A percentile compares a stretch with the other conserved stretches of the same genome.
Evolutionary conservation across 1,284 basidiomycete species (phyloP).

Genomic region (Psilocybe mexicana): DNA sequence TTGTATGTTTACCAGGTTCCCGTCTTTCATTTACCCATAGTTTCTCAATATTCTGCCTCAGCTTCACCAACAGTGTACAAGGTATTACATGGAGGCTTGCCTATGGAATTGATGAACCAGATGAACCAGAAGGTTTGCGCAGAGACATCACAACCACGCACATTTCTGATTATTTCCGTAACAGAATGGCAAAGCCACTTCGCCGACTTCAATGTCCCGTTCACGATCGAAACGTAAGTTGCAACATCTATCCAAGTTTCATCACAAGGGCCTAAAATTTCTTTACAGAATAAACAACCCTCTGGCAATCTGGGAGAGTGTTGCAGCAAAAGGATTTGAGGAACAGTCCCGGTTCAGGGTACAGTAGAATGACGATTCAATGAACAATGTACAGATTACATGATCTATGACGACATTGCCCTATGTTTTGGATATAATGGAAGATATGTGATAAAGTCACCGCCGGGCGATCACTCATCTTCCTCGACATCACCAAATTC

Average conservation of each 20-base stretch:
- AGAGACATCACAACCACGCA: background rate
- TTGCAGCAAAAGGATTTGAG: slow-evolving; percentile 31
- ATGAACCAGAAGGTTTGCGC: slow-evolving; percentile 51
- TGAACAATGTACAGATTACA: background rate
- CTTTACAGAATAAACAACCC: slow-evolving; percentile 41
- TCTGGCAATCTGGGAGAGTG: slow-evolving; percentile 46
- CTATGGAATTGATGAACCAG: slow-evolving; percentile 52
- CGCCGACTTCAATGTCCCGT: slow-evolving; percentile 50
- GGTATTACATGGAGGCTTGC: slow-evolving; percentile 66
- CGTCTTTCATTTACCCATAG: background rate
- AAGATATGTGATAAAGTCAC: background rate
- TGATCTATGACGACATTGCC: background rate
- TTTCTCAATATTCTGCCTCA: slow-evolving; percentile 18
- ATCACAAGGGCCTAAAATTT: background rate
- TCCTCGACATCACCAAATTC: slow-evolving; percentile 86
- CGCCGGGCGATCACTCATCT: slow-evolving; percentile 40
- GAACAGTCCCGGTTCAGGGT: slow-evolving; percentile 13
- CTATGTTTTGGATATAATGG: background rate
- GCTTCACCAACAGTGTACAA: slow-evolving; percentile 52
- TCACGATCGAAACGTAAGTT: slow-evolving; percentile 50
- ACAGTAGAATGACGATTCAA: slow-evolving; percentile 2
- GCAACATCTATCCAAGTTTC: background rate
- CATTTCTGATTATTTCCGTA: slow-evolving; percentile 4
- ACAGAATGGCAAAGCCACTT: slow-evolving; percentile 62
- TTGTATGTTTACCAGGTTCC: slow-evolving; percentile 40